These are phyloP conservation scores for Fusarium siculi DNA, from an alignment of 2,329 filamentous ascomycete genomes.

Conservation along the genomic window DNA sequence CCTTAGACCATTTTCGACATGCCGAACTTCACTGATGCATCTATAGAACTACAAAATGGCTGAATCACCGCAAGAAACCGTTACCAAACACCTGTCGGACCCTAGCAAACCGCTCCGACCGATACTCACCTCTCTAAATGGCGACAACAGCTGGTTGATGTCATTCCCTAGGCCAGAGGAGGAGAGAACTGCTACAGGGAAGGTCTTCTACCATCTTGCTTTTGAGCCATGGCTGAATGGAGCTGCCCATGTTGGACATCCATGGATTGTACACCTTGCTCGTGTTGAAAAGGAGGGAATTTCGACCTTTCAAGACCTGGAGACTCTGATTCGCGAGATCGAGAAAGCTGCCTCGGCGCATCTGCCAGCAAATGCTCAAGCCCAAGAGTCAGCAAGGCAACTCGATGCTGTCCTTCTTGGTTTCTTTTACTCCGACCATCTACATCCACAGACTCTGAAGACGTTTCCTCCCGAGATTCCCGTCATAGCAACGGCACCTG, in stretches of 20 bases:
- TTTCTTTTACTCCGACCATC: conserved; percentile 35
- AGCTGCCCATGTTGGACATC: conserved; percentile 22
- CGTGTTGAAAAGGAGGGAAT: not conserved
- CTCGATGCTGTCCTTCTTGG: conserved; percentile 39
- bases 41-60: not conserved
- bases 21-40: not conserved
- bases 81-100: not conserved
- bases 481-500: conserved; percentile 32
- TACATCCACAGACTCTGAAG: conserved; percentile 32
- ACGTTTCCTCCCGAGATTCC: conserved; percentile 33
- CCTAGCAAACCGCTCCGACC: conserved; percentile 29
- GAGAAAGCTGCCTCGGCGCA: conserved; percentile 18
- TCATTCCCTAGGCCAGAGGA: conserved; percentile 46
- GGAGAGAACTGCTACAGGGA: conserved; percentile 32
- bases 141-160: conserved; percentile 50
- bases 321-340: conserved; percentile 30
- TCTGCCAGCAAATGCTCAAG: not conserved
- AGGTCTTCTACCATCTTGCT: conserved; percentile 47
- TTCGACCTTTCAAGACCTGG: conserved; percentile 12
- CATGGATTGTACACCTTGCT: conserved; percentile 40
- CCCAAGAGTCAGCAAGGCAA: not conserved
- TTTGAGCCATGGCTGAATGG: conserved; percentile 50
- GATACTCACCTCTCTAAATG: conserved; percentile 48
- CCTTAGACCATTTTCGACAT: not conserved
- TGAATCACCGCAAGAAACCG: not conserved